Evolutionary conservation across 2,329 filamentous ascomycete genomes (phyloP).

Genomic region (Aureobasidium musti): DNA sequence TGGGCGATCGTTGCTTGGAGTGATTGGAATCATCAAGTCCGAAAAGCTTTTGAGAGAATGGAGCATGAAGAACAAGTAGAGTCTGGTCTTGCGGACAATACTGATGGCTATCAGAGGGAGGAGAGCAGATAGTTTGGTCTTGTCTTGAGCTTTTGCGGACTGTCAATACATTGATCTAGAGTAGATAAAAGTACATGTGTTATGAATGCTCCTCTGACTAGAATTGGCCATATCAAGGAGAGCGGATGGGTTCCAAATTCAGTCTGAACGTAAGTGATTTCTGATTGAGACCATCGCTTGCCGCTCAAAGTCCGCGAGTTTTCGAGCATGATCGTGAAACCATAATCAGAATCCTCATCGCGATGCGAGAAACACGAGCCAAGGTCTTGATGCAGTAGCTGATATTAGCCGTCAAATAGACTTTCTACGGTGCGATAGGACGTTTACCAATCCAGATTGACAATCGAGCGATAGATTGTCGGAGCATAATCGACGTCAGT

Average conservation of each 20-base stretch:
- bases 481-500: slow-evolving; percentile 15
- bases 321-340: too few relatives aligned
- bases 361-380: neutral
- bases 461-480: slow-evolving; percentile 1
- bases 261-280: neutral
- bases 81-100: slow-evolving; percentile 34
- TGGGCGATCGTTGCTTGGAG: slow-evolving; percentile 78
- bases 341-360: neutral
- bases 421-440: neutral
- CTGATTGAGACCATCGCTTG: neutral
- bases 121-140: neutral
- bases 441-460: neutral
- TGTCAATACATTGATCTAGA: too few relatives aligned
- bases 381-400: neutral
- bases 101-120: slow-evolving; percentile 32
- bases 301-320: too few relatives aligned
- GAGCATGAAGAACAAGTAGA: slow-evolving; percentile 55
- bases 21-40: slow-evolving; percentile 73
- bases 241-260: neutral
- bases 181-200: too few relatives aligned
- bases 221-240: neutral
- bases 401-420: neutral
- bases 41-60: slow-evolving; percentile 70
- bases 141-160: neutral
- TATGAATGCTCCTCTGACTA: neutral